phyloP scores from a whole-genome alignment of 1,284 basidiomycete genomes.

The Irpex lacteus region DNA sequence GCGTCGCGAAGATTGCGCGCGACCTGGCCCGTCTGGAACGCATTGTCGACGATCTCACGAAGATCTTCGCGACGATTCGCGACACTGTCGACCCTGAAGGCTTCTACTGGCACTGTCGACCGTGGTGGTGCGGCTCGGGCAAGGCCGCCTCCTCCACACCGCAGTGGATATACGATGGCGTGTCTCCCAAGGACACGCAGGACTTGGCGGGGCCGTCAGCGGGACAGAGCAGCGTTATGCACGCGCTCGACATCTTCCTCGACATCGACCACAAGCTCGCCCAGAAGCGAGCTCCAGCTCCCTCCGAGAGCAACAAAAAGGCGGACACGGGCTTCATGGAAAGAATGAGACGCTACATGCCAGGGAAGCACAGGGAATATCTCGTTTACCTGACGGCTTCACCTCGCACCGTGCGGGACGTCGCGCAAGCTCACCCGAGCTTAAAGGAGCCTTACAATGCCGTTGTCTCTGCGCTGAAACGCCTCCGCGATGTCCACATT shows the following conservation, averaged over 20 bases:
- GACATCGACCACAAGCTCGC: slow-evolving; percentile 82
- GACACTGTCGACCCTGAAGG: slow-evolving; percentile 79
- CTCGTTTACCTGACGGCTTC: slow-evolving; percentile 49
- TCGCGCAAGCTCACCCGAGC: slow-evolving; percentile 52
- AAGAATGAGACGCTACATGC: slow-evolving; percentile 80
- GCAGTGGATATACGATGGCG: slow-evolving; percentile 83
- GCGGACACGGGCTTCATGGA: slow-evolving; percentile 78
- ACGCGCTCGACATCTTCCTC: slow-evolving; percentile 77
- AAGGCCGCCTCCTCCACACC: slow-evolving; percentile 43
- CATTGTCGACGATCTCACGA: slow-evolving; percentile 74
- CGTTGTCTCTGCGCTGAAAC: slow-evolving; percentile 76
- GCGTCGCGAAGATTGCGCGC: slow-evolving; percentile 67
- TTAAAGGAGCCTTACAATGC: slow-evolving; percentile 76
- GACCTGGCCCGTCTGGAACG: slow-evolving; percentile 72
- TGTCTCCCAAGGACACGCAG: slow-evolving; percentile 52
- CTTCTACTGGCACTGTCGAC: slow-evolving; percentile 91
- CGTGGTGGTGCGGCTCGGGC: slow-evolving; percentile 90
- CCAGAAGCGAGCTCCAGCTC: slow-evolving; percentile 64
- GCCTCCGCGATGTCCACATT: slow-evolving; percentile 86
- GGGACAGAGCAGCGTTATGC: slow-evolving; percentile 91
- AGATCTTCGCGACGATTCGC: slow-evolving; percentile 69
- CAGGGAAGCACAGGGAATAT: slow-evolving; percentile 72
- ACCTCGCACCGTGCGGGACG: slow-evolving; percentile 53
- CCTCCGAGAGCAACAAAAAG: slow-evolving; percentile 62
- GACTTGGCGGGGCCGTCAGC: slow-evolving; percentile 88